Conservation (phyloP, 192 early-diverging fungal species). For the Paraglomus brasilianum region DNA sequence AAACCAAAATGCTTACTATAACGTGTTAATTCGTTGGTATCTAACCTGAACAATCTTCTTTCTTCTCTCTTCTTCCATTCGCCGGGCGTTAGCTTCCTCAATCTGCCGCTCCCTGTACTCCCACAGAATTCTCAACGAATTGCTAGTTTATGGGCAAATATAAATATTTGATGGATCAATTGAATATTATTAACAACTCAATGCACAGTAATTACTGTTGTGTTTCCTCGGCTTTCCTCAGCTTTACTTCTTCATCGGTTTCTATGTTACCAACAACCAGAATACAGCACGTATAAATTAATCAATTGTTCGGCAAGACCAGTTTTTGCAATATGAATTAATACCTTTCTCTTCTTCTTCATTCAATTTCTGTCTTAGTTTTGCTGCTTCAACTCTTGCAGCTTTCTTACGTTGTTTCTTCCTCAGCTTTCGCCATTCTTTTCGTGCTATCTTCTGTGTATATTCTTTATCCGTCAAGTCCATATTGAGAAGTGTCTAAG, state of each 20-base stretch:
- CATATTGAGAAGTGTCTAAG: too few relatives aligned
- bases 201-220: constrained; percentile 1
- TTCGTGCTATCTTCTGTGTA: constrained; percentile 4
- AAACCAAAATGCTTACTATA: too few relatives aligned
- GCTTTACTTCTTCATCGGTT: not conserved
- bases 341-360: not conserved
- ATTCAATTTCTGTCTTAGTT: not conserved
- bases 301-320: too few relatives aligned
- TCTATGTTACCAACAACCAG: not conserved
- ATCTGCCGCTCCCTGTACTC: constrained; percentile 29
- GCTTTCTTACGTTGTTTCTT: constrained; percentile 25
- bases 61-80: constrained; percentile 28
- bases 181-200: not conserved
- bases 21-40: not conserved
- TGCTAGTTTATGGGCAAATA: not conserved
- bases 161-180: too few relatives aligned
- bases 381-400: constrained; percentile 10
- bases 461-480: too few relatives aligned
- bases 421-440: constrained; percentile 17
- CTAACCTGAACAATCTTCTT: constrained; percentile 33
- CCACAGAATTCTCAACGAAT: constrained; percentile 29
- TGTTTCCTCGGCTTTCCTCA: constrained; percentile 14
- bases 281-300: too few relatives aligned
- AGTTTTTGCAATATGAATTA: not conserved
- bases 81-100: constrained; percentile 28